Percentiles rank a stretch among this genome's conserved stretches.
phyloP scores from a whole-genome alignment of 2,329 filamentous ascomycete genomes.

The Colletotrichum chrysophilum region DNA sequence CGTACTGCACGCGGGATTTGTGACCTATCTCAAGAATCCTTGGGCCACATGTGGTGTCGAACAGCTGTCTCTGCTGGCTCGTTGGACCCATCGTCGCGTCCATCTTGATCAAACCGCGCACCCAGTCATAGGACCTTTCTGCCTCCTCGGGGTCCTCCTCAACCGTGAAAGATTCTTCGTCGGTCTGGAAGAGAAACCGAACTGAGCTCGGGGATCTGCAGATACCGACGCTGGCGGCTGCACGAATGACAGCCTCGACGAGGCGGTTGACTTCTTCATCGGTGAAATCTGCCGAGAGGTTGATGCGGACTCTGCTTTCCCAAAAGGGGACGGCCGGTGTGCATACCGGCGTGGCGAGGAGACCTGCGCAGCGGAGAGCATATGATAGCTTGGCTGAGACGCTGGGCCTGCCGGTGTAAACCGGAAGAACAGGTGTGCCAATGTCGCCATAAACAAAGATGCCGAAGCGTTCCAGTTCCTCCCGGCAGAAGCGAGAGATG shows the following conservation, averaged over 20 bases:
- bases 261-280: slow-evolving; percentile 8
- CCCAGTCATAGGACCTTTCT: not conserved
- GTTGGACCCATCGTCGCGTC: not conserved
- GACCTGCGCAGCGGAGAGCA: not conserved
- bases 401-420: slow-evolving; percentile 14
- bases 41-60: not conserved
- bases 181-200: not conserved
- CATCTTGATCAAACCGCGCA: not conserved
- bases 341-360: slow-evolving; percentile 12
- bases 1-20: not conserved
- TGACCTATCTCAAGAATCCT: slow-evolving; percentile 6
- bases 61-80: not conserved
- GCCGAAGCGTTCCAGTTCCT: slow-evolving; percentile 8
- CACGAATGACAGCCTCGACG: not conserved
- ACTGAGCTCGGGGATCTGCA: not conserved
- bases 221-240: not conserved
- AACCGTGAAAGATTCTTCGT: not conserved
- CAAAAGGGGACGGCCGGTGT: slow-evolving; percentile 21
- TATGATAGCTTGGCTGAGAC: slow-evolving; percentile 7
- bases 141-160: not conserved
- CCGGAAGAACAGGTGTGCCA: not conserved
- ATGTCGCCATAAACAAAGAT: slow-evolving; percentile 16
- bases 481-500: slow-evolving; percentile 4
- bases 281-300: slow-evolving; percentile 18
- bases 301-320: slow-evolving; percentile 22